These are phyloP conservation scores for Ormosia semicastrata DNA, from an alignment of 306 rosid species.

Conservation along the genomic window DNA sequence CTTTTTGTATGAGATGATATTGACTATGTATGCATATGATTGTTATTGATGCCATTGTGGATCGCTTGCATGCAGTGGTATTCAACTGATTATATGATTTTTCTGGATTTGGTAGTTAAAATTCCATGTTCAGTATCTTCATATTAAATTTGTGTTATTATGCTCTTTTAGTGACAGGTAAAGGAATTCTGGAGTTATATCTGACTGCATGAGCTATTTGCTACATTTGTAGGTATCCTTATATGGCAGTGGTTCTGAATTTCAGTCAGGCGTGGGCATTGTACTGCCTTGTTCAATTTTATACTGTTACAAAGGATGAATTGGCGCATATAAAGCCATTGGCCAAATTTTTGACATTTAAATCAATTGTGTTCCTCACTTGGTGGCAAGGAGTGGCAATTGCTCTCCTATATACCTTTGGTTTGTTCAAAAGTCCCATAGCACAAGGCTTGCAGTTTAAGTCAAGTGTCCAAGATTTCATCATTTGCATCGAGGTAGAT, in stretches of 20 bases:
- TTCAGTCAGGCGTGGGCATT: conserved; percentile 99
- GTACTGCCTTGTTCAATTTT: conserved; percentile 97
- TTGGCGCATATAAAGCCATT: conserved; percentile 90
- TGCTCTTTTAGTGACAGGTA: conserved; percentile 9
- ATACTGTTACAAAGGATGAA: conserved; percentile 82
- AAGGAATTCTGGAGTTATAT: conserved; percentile 18
- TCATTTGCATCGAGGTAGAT: conserved; percentile 96
- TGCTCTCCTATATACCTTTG: conserved; percentile 78
- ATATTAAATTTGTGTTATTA: conserved; percentile 15
- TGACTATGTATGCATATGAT: conserved; percentile 12
- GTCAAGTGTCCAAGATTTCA: conserved; percentile 97
- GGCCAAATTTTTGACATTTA: conserved; percentile 93
- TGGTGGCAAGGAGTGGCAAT: conserved; percentile 99
- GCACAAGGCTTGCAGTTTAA: conserved; percentile 90
- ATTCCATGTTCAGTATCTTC: conserved; percentile 18
- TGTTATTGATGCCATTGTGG: background rate
- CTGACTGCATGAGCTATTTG: conserved; percentile 33
- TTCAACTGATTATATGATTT: conserved; percentile 18
- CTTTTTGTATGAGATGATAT: conserved; percentile 19
- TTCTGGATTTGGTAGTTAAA: conserved; percentile 17
- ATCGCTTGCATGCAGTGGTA: conserved; percentile 25
- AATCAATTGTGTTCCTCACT: conserved; percentile 94
- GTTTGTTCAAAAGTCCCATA: conserved; percentile 87
- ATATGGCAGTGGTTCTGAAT: conserved; percentile 90
- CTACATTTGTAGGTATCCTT: conserved; percentile 76